Evolutionary conservation across 495 filamentous ascomycete species (phyloP).

Genomic region (Xylaria venustula): DNA sequence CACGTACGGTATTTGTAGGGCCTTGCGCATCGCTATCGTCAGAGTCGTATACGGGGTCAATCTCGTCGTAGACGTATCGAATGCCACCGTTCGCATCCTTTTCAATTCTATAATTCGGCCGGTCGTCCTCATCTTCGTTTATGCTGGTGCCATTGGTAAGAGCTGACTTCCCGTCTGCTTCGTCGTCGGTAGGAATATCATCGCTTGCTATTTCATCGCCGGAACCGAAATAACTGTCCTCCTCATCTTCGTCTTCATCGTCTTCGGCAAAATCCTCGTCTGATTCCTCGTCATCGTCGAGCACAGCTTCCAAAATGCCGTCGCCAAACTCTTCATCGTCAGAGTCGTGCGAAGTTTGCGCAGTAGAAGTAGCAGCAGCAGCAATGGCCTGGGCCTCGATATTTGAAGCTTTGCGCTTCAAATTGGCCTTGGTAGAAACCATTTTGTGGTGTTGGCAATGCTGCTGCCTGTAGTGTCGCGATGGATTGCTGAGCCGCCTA

Average conservation of each 20-base stretch:
- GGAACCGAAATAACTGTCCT: conserved; percentile 42
- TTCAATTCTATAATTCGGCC: conserved; percentile 58
- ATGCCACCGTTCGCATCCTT: conserved; percentile 54
- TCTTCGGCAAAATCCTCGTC: conserved; percentile 30
- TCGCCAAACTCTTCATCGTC: conserved; percentile 60
- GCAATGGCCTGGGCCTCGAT: conserved; percentile 33
- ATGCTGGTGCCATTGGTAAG: conserved; percentile 10
- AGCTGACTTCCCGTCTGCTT: conserved; percentile 36
- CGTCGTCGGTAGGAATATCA: conserved; percentile 57
- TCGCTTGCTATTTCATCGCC: conserved; percentile 55
- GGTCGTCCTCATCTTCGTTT: conserved; percentile 38
- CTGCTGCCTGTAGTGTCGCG: conserved; percentile 14
- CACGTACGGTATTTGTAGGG: conserved; percentile 64
- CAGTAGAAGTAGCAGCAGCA: conserved; percentile 36
- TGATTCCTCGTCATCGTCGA: conserved; percentile 47
- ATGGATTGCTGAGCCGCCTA: conserved; percentile 1
- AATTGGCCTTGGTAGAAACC: conserved; percentile 34
- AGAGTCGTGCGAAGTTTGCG: not conserved
- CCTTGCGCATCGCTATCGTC: conserved; percentile 85
- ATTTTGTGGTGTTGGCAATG: conserved; percentile 31
- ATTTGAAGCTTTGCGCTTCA: conserved; percentile 45
- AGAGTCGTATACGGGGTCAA: conserved; percentile 93
- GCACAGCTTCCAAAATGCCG: conserved; percentile 61
- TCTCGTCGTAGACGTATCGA: conserved; percentile 70
- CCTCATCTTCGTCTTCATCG: conserved; percentile 37